Percentiles rank a stretch among this genome's conserved stretches.
These are phyloP conservation scores for Cryptosporidium ubiquitum DNA, from an alignment of 169 alveolate genomes.

Conservation along the genomic window DNA sequence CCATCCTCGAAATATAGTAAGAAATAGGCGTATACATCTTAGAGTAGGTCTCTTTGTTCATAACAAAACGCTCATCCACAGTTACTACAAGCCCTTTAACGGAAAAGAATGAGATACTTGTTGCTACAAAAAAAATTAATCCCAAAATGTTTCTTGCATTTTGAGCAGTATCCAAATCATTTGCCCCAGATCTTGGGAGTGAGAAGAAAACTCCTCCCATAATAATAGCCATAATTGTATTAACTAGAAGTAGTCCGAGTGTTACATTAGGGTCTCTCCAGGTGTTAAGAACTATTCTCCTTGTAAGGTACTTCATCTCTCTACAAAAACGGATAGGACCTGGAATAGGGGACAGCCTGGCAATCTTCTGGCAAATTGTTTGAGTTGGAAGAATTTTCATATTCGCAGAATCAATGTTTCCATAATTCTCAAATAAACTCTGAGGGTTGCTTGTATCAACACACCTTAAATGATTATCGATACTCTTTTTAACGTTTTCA, in stretches of 20 bases:
- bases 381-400: constrained; percentile 56
- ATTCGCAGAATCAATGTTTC: constrained; percentile 56
- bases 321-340: constrained; percentile 53
- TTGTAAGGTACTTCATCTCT: constrained; percentile 48
- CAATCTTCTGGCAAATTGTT: constrained; percentile 35
- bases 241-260: constrained; percentile 23
- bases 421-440: constrained; percentile 53
- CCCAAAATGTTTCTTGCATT: constrained; percentile 60
- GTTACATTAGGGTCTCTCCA: constrained; percentile 68
- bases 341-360: constrained; percentile 72
- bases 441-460: constrained; percentile 60
- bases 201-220: constrained; percentile 62
- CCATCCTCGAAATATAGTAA: constrained; percentile 48
- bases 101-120: constrained; percentile 39
- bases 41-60: constrained; percentile 61
- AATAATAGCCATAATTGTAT: constrained; percentile 33
- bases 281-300: constrained; percentile 20
- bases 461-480: constrained; percentile 50
- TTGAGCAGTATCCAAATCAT: constrained; percentile 26
- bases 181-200: constrained; percentile 41
- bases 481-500: constrained; percentile 42
- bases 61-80: constrained; percentile 57
- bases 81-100: constrained; percentile 33
- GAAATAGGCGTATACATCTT: constrained; percentile 71
- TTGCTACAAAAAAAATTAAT: constrained; percentile 43